A percentile compares a stretch with the other conserved stretches of the same genome.
phyloP scores from a whole-genome alignment of 2,329 filamentous ascomycete species.

The Whalleya microplaca region DNA sequence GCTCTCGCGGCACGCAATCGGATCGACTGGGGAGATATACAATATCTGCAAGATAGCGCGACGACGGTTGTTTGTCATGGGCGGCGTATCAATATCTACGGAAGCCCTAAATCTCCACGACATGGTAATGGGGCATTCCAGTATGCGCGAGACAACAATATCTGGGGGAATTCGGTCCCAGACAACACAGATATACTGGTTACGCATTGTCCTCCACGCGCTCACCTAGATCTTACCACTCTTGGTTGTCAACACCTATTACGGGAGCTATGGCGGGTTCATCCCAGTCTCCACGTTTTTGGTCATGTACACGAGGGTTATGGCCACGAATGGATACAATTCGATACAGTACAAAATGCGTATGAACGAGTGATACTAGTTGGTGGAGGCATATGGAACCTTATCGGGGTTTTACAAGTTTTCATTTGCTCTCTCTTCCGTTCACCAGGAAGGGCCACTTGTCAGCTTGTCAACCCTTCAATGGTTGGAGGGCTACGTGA shows the following conservation, averaged over 20 bases:
- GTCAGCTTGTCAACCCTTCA: constrained; percentile 22
- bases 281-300: constrained; percentile 42
- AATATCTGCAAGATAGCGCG: constrained; percentile 39
- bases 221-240: constrained; percentile 41
- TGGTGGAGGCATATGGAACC: constrained; percentile 23
- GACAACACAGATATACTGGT: constrained; percentile 41
- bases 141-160: constrained; percentile 37
- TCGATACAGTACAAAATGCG: constrained; percentile 34
- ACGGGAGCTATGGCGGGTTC: constrained; percentile 35
- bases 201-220: constrained; percentile 43
- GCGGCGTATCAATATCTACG: constrained; percentile 38
- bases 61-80: constrained; percentile 36
- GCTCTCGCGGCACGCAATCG: constrained; percentile 17
- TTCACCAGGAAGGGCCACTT: not conserved
- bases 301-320: constrained; percentile 43
- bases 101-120: constrained; percentile 40
- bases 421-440: constrained; percentile 7
- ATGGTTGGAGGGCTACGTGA: constrained; percentile 26
- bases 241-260: constrained; percentile 38
- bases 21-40: constrained; percentile 39
- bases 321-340: constrained; percentile 37
- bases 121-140: constrained; percentile 48
- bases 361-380: constrained; percentile 27
- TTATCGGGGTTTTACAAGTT: constrained; percentile 5
- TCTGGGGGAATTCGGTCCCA: constrained; percentile 25